Percentiles rank a stretch among this genome's conserved stretches.
phyloP scores from a whole-genome alignment of 1,284 basidiomycete genomes.

The Rhizoctonia solani region DNA sequence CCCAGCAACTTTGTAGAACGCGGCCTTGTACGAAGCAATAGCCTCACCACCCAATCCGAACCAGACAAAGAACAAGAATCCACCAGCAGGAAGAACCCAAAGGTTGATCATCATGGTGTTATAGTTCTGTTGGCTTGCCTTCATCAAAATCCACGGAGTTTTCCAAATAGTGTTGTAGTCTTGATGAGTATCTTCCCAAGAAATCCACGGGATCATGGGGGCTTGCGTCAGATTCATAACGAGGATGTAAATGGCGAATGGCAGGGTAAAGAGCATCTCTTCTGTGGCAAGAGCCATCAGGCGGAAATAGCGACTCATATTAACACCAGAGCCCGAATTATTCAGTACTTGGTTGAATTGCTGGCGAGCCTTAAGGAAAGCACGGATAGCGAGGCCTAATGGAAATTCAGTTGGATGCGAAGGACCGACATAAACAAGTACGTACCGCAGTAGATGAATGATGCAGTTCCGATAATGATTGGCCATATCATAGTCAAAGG shows the following conservation, averaged over 20 bases:
- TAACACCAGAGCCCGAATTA: neutral
- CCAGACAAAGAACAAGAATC: constrained; percentile 37
- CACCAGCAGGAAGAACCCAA: constrained; percentile 26
- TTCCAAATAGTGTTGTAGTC: neutral
- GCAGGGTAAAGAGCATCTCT: constrained; percentile 30
- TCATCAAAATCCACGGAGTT: neutral
- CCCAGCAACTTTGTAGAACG: neutral
- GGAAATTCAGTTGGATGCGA: neutral
- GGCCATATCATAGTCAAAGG: neutral
- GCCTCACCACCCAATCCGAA: constrained; percentile 37
- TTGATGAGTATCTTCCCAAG: constrained; percentile 10
- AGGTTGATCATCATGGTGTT: neutral
- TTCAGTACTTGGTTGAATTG: constrained; percentile 15
- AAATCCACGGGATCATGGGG: constrained; percentile 9
- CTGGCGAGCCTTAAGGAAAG: constrained; percentile 23
- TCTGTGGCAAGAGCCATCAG: constrained; percentile 13
- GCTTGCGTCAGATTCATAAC: neutral
- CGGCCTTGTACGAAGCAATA: constrained; percentile 2
- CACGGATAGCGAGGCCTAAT: constrained; percentile 16
- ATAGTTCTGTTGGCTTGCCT: neutral
- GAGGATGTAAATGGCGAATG: constrained; percentile 18
- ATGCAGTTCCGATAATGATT: neutral
- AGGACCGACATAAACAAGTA: neutral
- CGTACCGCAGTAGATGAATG: constrained; percentile 6
- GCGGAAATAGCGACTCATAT: constrained; percentile 15